Percentiles rank a stretch among this genome's conserved stretches.
These are phyloP conservation scores for Davidsoniella virescens DNA, from an alignment of 2,329 filamentous ascomycete species.

Conservation along the genomic window DNA sequence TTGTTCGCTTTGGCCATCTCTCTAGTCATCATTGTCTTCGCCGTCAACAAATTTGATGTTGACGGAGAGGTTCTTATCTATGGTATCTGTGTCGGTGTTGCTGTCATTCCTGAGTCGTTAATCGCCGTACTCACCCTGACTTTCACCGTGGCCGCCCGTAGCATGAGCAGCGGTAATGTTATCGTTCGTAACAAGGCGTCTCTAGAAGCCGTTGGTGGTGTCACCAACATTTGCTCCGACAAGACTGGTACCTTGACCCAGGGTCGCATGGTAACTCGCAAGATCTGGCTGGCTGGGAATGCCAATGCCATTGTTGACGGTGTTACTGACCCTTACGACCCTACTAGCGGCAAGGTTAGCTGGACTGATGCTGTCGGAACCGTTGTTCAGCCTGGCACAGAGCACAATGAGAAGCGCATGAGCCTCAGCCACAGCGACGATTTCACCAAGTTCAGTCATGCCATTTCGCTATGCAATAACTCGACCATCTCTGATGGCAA, in stretches of 20 bases:
- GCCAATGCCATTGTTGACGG: slow-evolving; percentile 36
- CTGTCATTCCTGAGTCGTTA: slow-evolving; percentile 49
- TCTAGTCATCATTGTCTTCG: slow-evolving; percentile 46
- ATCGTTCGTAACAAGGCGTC: slow-evolving; percentile 49
- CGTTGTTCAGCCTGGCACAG: slow-evolving; percentile 12
- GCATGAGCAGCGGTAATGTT: slow-evolving; percentile 48
- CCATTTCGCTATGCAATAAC: slow-evolving; percentile 47
- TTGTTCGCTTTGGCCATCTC: slow-evolving; percentile 57
- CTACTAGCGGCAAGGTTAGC: slow-evolving; percentile 35
- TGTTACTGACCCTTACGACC: slow-evolving; percentile 44
- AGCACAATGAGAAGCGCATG: slow-evolving; percentile 12
- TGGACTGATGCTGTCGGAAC: slow-evolving; percentile 23
- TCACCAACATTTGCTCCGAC: slow-evolving; percentile 56
- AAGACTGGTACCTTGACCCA: slow-evolving; percentile 54
- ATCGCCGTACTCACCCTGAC: slow-evolving; percentile 57
- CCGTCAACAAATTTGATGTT: slow-evolving; percentile 36
- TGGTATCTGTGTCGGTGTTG: slow-evolving; percentile 44
- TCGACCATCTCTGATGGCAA: slow-evolving; percentile 30
- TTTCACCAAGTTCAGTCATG: slow-evolving; percentile 33
- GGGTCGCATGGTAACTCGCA: slow-evolving; percentile 49
- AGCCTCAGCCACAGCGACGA: slow-evolving; percentile 16
- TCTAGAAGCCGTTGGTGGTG: slow-evolving; percentile 50
- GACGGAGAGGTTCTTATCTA: slow-evolving; percentile 43
- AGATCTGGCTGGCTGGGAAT: slow-evolving; percentile 42
- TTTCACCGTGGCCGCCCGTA: slow-evolving; percentile 49